These are phyloP conservation scores for Geotrichum candidum DNA, from an alignment of 1,139 yeast genomes.

Conservation along the genomic window DNA sequence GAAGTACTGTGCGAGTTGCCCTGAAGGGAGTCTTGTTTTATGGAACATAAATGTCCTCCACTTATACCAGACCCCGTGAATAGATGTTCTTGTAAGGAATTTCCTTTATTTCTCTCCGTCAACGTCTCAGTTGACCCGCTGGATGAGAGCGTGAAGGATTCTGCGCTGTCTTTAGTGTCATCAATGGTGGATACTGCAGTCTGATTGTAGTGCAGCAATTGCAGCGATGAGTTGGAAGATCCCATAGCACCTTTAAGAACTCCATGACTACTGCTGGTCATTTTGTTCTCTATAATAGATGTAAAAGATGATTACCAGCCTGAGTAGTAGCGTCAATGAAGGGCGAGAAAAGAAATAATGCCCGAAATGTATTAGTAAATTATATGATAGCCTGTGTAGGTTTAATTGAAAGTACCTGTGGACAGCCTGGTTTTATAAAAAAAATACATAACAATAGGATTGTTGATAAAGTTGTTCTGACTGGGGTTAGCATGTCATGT, in stretches of 20 bases:
- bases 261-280: not conserved
- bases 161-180: not conserved
- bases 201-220: not conserved
- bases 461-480: too few species aligned
- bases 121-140: not conserved
- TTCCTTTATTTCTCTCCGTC: not conserved
- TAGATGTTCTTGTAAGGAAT: not conserved
- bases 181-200: not conserved
- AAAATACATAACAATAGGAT: too few species aligned
- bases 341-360: too few species aligned
- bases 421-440: too few species aligned
- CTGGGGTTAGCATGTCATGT: too few species aligned
- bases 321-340: too few species aligned
- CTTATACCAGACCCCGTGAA: not conserved
- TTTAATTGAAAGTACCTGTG: too few species aligned
- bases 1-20: not conserved
- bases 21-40: not conserved
- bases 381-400: too few species aligned
- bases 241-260: not conserved
- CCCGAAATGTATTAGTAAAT: too few species aligned
- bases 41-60: not conserved
- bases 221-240: not conserved
- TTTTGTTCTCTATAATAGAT: not conserved
- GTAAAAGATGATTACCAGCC: not conserved
- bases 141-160: not conserved